Evolutionary conservation across 2,329 filamentous ascomycete species (phyloP).

Genomic region (Ramichloridium luteum): DNA sequence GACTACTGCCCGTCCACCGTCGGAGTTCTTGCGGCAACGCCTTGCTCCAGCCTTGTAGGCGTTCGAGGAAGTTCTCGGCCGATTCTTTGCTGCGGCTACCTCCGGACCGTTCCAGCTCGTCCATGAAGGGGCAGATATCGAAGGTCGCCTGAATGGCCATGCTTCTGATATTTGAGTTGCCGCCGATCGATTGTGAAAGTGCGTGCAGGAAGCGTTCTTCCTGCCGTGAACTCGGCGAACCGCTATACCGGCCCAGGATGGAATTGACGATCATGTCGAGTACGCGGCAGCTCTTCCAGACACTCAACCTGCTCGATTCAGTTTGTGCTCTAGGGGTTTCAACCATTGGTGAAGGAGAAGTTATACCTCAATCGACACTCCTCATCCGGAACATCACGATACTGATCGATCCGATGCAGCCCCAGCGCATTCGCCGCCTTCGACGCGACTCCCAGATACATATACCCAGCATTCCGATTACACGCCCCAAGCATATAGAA

Average conservation of each 20-base stretch:
- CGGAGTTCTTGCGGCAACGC: slow-evolving; percentile 12
- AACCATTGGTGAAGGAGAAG: too few relatives aligned
- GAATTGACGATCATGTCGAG: slow-evolving; percentile 38
- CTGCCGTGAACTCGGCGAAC: slow-evolving; percentile 10
- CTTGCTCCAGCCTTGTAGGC: slow-evolving; percentile 13
- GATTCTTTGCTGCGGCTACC: slow-evolving; percentile 10
- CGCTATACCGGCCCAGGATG: slow-evolving; percentile 36
- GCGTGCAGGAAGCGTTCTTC: slow-evolving; percentile 10
- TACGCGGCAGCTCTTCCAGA: slow-evolving; percentile 37
- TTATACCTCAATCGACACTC: slow-evolving; percentile 9
- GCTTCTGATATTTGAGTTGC: slow-evolving; percentile 9
- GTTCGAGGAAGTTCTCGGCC: slow-evolving; percentile 11
- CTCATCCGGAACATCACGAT: slow-evolving; percentile 8
- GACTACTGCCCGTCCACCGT: slow-evolving; percentile 13
- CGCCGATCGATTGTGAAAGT: slow-evolving; percentile 7
- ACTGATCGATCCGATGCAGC: slow-evolving; percentile 31
- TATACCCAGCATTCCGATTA: slow-evolving; percentile 48
- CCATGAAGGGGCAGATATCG: slow-evolving; percentile 12
- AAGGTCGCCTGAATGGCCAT: slow-evolving; percentile 9
- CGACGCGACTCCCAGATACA: slow-evolving; percentile 50
- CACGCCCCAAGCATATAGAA: slow-evolving; percentile 50
- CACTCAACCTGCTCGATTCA: slow-evolving; percentile 25
- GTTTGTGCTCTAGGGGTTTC: too few relatives aligned
- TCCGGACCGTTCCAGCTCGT: slow-evolving; percentile 13
- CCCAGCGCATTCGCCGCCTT: slow-evolving; percentile 47